Percentiles rank a stretch among this genome's conserved stretches.
phyloP scores from a whole-genome alignment of 2,329 filamentous ascomycete genomes.

The Chalara sp. region DNA sequence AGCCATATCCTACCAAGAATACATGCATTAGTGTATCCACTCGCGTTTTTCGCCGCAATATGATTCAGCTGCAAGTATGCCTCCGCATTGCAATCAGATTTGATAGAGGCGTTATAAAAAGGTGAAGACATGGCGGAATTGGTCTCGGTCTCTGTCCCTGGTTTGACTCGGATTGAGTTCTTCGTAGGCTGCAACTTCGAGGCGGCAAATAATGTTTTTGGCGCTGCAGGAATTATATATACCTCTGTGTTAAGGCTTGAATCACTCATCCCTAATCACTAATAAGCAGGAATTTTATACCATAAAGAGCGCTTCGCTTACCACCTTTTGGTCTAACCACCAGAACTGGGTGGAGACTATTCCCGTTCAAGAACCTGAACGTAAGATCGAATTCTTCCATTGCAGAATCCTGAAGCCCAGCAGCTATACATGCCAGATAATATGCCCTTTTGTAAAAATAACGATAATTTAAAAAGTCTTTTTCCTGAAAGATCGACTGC shows the following conservation, averaged over 20 bases:
- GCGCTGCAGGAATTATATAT: slow-evolving; percentile 69
- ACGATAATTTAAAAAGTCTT: slow-evolving; percentile 86
- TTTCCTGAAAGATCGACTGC: slow-evolving; percentile 72
- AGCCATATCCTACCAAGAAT: slow-evolving; percentile 85
- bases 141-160: slow-evolving; percentile 35
- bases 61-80: slow-evolving; percentile 72
- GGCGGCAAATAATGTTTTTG: slow-evolving; percentile 61
- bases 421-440: slow-evolving; percentile 77
- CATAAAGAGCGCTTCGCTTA: slow-evolving; percentile 1
- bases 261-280: too few relatives aligned
- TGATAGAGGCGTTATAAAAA: slow-evolving; percentile 83
- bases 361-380: slow-evolving; percentile 65
- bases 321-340: slow-evolving; percentile 32
- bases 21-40: slow-evolving; percentile 69
- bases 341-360: slow-evolving; percentile 67
- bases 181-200: slow-evolving; percentile 64
- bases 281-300: too few relatives aligned
- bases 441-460: slow-evolving; percentile 95
- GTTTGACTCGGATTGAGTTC: slow-evolving; percentile 60
- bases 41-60: slow-evolving; percentile 50
- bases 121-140: slow-evolving; percentile 50
- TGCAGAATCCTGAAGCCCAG: slow-evolving; percentile 55
- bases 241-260: slow-evolving; percentile 44
- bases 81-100: slow-evolving; percentile 67
- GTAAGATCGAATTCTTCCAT: slow-evolving; percentile 47